A percentile compares a stretch with the other conserved stretches of the same genome.
Evolutionary conservation across 106 monocot species (phyloP).

Genomic region (Narthecium ossifragum): DNA sequence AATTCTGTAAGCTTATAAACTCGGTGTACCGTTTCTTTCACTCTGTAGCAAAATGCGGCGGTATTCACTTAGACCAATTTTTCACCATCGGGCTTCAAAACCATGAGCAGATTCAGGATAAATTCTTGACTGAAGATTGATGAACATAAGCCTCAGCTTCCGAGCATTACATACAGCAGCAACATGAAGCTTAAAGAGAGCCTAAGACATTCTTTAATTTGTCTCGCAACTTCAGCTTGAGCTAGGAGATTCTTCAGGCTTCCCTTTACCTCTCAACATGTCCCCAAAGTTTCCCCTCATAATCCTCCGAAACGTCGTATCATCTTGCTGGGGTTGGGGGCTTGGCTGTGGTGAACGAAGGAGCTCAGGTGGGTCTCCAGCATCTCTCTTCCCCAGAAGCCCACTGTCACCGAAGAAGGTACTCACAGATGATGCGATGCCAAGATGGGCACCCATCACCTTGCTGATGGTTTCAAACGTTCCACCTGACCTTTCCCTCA

Average conservation of each 20-base stretch:
- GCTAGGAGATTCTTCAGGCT: conserved; percentile 33
- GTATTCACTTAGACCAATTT: too few species aligned
- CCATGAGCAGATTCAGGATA: too few species aligned
- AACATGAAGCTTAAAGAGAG: too few species aligned
- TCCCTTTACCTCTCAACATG: conserved; percentile 67
- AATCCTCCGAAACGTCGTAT: conserved; percentile 71
- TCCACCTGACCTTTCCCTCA: conserved; percentile 83
- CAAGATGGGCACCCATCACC: conserved; percentile 85
- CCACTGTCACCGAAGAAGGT: conserved; percentile 83
- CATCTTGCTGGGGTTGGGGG: conserved; percentile 34
- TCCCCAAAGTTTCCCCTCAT: conserved; percentile 73
- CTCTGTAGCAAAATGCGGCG: too few species aligned
- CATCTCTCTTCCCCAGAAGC: conserved; percentile 61
- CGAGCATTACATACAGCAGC: too few species aligned
- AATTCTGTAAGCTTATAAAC: too few species aligned
- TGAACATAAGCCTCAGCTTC: too few species aligned
- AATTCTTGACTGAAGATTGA: too few species aligned
- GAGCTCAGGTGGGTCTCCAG: conserved; percentile 22
- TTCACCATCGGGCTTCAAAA: too few species aligned
- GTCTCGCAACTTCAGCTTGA: too few species aligned
- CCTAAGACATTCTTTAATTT: too few species aligned
- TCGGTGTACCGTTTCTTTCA: too few species aligned
- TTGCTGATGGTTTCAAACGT: conserved; percentile 77
- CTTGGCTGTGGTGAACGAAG: conserved; percentile 8
- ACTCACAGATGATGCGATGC: conserved; percentile 78